Base-by-base conservation (phyloP, 2,329 filamentous ascomycete genomes). In the Chlorencoelia australis region DNA sequence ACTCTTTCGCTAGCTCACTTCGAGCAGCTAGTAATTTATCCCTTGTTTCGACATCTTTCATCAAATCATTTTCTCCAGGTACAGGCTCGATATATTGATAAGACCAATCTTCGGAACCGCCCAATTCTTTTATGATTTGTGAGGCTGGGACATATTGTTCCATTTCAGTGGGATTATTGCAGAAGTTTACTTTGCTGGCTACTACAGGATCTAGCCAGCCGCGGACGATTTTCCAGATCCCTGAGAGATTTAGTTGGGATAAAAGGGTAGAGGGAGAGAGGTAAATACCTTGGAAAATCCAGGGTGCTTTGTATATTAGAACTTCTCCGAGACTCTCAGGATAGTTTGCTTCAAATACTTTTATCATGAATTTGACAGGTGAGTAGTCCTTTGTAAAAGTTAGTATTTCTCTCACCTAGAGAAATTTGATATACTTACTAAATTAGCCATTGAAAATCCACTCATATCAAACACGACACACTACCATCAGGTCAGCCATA, bases 281-380 rank as follows among this genome's bases (percentile, higher is more conserved):
- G 16, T 15, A 60, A 67, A 37, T 60, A 80, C 84, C 81, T 67
- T 94, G 88, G 65, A 98, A 98, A 30, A 98, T 67, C 91, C 91
- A 98, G 3, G 91, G 91, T 1, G 91, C 79, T 59, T 94, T 94
- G 67, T 98, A 91, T 24, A 98, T 85, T 30, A 96, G 72, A 3
- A 96, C 85, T 2, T 82, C 73, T 18, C 89, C 91, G 1, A 98
- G 70, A 31, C 78, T 89, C 60, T 98, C 91, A 1, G 91, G 91
- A 52, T 96, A 98, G 59, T 98, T 96, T 42, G 91, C 91, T 64
- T 98, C 91, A 56, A 98, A 98, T 60, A 88, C 94, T 61, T 94
- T 94, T 61, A 98, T 95, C 82, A 98, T 95, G 64, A 96, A 98
- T 55, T 94, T 98, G 39, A 98, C 85, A 1, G 91, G 89, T 0